Evolutionary conservation across 768 basidiomycete species (phyloP).

Genomic region (Pleurotus pulmonarius): DNA sequence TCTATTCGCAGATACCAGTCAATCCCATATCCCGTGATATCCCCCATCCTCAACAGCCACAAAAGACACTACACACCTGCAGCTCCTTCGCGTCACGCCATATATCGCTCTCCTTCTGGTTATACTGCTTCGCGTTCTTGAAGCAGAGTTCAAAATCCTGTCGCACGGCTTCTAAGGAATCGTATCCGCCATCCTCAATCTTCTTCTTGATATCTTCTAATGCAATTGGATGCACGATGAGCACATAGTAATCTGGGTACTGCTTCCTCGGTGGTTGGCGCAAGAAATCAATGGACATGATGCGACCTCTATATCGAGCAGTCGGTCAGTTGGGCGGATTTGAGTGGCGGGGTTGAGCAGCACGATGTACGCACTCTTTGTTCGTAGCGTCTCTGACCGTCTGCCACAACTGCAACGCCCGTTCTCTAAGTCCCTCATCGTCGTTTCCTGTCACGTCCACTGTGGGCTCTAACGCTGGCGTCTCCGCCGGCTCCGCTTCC

Average conservation of each 20-base stretch:
- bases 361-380: slow-evolving; percentile 75
- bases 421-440: slow-evolving; percentile 45
- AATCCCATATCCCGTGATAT: not conserved
- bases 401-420: slow-evolving; percentile 72
- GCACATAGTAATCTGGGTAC: slow-evolving; percentile 83
- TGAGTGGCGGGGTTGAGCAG: slow-evolving; percentile 34
- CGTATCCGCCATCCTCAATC: slow-evolving; percentile 57
- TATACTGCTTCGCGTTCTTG: slow-evolving; percentile 79
- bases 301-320: slow-evolving; percentile 50
- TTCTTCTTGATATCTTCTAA: slow-evolving; percentile 86
- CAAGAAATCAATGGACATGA: slow-evolving; percentile 62
- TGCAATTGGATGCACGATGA: slow-evolving; percentile 80
- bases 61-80: slow-evolving; percentile 40
- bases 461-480: slow-evolving; percentile 4
- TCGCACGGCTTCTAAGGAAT: slow-evolving; percentile 61
- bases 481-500: slow-evolving; percentile 19
- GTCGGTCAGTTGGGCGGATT: slow-evolving; percentile 21
- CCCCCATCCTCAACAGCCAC: slow-evolving; percentile 20
- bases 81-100: slow-evolving; percentile 81
- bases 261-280: slow-evolving; percentile 65
- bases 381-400: slow-evolving; percentile 78
- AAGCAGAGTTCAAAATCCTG: slow-evolving; percentile 77
- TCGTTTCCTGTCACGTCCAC: not conserved
- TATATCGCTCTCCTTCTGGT: slow-evolving; percentile 74
- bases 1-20: slow-evolving; percentile 24